Evolutionary conservation across 75 land plant species (phyloP).

Genomic region (Pinus albicaulis): DNA sequence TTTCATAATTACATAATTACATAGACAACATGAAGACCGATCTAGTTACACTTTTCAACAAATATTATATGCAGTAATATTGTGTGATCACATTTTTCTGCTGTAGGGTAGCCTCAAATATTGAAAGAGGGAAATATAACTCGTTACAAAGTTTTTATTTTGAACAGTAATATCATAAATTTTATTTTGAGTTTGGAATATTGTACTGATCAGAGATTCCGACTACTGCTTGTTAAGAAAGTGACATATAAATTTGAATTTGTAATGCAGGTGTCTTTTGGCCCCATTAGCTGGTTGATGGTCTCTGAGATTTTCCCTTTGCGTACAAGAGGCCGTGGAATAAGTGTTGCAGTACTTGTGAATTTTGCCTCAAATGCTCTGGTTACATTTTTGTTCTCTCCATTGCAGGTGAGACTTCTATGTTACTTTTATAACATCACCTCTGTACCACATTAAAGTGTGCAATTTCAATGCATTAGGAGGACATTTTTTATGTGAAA

Average conservation of each 20-base stretch:
- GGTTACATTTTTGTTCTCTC: constrained; percentile 93
- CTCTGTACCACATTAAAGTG: too few species aligned
- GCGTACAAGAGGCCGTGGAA: constrained; percentile 90
- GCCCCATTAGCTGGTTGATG: constrained; percentile 98
- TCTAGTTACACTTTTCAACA: too few species aligned
- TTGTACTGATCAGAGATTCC: background rate
- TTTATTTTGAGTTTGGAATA: background rate
- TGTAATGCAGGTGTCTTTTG: constrained; percentile 81
- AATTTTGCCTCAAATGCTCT: constrained; percentile 95
- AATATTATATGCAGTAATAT: background rate
- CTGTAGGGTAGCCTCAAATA: background rate
- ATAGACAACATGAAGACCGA: too few species aligned
- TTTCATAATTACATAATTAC: too few species aligned
- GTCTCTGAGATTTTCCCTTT: constrained; percentile 96
- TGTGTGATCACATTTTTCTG: background rate
- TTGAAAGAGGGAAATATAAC: background rate
- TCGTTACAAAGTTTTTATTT: too few species aligned
- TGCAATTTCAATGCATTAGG: too few species aligned
- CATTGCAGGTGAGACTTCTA: constrained; percentile 51
- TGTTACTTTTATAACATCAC: too few species aligned
- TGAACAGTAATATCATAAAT: background rate
- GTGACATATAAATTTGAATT: background rate
- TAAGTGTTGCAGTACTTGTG: constrained; percentile 82
- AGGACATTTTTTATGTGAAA: too few species aligned
- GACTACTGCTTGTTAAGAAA: background rate